A percentile compares a stretch with the other conserved stretches of the same genome.
These are phyloP conservation scores for Chlamydomonas eustigma DNA, from an alignment of 139 green algal species.

Conservation along the genomic window DNA sequence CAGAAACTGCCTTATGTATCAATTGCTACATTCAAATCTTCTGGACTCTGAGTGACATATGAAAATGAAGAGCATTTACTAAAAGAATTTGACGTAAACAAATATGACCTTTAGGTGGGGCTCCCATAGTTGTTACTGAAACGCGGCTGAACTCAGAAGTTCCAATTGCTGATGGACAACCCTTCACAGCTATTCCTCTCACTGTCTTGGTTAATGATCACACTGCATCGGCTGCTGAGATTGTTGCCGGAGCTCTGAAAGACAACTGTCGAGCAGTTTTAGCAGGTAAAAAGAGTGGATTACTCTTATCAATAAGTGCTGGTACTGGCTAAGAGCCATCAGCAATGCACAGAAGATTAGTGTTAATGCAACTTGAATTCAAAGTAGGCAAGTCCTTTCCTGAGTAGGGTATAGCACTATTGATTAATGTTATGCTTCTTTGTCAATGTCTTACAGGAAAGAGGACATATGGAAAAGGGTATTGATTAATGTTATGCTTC, in stretches of 20 bases:
- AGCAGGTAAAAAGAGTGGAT: slow-evolving; percentile 44
- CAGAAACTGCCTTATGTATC: too few relatives aligned
- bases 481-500: too few relatives aligned
- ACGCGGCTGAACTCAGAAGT: slow-evolving; percentile 19
- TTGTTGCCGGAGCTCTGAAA: slow-evolving; percentile 85
- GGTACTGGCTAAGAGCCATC: too few relatives aligned
- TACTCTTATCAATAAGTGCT: background rate
- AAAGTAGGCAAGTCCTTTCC: too few relatives aligned
- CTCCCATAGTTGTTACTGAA: slow-evolving; percentile 73
- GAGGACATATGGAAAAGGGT: slow-evolving; percentile 88
- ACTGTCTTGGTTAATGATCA: slow-evolving; percentile 69
- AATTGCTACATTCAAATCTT: too few relatives aligned
- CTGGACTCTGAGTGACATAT: too few relatives aligned
- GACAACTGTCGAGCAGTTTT: slow-evolving; percentile 94
- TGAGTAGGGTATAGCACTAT: too few relatives aligned
- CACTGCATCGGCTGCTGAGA: slow-evolving; percentile 86
- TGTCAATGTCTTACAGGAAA: slow-evolving; percentile 34
- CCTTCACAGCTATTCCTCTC: slow-evolving; percentile 34
- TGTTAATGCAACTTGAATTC: too few relatives aligned
- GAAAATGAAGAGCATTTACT: too few relatives aligned
- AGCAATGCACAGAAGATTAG: too few relatives aligned
- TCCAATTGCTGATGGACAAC: slow-evolving; percentile 26
- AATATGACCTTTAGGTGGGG: slow-evolving; percentile 31
- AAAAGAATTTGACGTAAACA: too few relatives aligned
- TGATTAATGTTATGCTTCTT: too few relatives aligned